These are phyloP conservation scores for Zychaea mexicana DNA, from an alignment of 371 early-diverging fungal species.

Conservation along the genomic window DNA sequence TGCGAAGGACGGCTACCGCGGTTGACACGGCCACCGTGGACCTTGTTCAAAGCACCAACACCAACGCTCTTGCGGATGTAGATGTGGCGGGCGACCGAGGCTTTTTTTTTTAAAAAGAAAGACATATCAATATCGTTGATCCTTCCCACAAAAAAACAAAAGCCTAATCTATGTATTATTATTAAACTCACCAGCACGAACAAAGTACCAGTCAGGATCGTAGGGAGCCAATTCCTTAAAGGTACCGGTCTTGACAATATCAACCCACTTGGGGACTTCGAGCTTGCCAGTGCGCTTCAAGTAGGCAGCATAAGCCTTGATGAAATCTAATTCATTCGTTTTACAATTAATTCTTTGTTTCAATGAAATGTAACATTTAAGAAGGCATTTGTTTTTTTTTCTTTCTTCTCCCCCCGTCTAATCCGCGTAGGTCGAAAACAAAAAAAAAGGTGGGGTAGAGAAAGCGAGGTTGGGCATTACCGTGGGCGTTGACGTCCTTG, in stretches of 20 bases:
- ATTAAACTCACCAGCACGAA: conserved; percentile 82
- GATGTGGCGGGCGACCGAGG: conserved; percentile 96
- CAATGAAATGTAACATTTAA: no score
- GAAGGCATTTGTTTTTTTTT: not conserved
- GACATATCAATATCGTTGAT: not conserved
- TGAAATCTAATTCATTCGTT: conserved; percentile 82
- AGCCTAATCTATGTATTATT: no score
- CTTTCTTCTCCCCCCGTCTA: not conserved
- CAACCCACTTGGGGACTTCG: conserved; percentile 98
- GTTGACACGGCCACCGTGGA: conserved; percentile 91
- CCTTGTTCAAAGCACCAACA: conserved; percentile 93
- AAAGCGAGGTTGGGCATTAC: no score
- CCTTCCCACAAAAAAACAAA: no score
- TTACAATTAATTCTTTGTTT: no score
- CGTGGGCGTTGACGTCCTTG: conserved; percentile 96
- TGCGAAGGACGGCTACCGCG: conserved; percentile 95
- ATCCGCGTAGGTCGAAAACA: not conserved
- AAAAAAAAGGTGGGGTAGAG: not conserved
- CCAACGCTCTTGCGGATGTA: conserved; percentile 95
- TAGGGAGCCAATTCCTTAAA: conserved; percentile 96
- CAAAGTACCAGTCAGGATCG: conserved; percentile 99
- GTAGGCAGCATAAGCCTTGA: conserved; percentile 97
- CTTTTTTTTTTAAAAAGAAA: conserved; percentile 41
- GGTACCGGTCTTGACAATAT: conserved; percentile 96
- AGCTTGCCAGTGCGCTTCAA: conserved; percentile 98